These are phyloP conservation scores for Pseudogymnoascus sp. DNA, from an alignment of 2,329 filamentous ascomycete genomes.

Conservation along the genomic window DNA sequence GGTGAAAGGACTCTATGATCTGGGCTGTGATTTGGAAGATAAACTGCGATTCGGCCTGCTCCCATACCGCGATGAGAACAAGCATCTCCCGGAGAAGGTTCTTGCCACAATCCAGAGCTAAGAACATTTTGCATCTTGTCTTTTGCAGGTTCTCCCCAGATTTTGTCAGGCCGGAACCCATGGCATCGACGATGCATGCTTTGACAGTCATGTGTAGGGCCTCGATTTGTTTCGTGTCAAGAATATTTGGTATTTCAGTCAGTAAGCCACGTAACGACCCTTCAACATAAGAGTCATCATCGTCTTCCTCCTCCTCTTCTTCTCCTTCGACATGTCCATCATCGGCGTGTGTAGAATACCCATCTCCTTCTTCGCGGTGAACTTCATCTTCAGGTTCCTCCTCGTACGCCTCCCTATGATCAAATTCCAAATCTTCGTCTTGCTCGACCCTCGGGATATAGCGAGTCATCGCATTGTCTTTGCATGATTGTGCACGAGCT, in stretches of 20 bases:
- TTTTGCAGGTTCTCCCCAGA: slow-evolving; percentile 79
- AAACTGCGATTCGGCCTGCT: slow-evolving; percentile 83
- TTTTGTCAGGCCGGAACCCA: slow-evolving; percentile 58
- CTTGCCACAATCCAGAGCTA: slow-evolving; percentile 83
- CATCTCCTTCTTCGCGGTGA: slow-evolving; percentile 41
- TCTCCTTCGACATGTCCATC: slow-evolving; percentile 44
- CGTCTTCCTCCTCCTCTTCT: slow-evolving; percentile 60
- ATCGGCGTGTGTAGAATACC: slow-evolving; percentile 30
- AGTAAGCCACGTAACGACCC: slow-evolving; percentile 75
- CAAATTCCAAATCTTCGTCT: slow-evolving; percentile 11
- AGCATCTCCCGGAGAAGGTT: slow-evolving; percentile 84
- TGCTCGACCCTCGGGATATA: slow-evolving; percentile 24
- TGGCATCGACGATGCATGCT: slow-evolving; percentile 81
- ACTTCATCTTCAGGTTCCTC: slow-evolving; percentile 37
- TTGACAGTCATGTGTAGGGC: slow-evolving; percentile 96
- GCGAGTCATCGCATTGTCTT: slow-evolving; percentile 49
- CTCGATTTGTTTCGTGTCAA: slow-evolving; percentile 92
- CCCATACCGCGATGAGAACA: slow-evolving; percentile 96
- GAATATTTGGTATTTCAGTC: slow-evolving; percentile 87
- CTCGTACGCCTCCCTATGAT: slow-evolving; percentile 34
- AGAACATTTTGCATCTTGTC: slow-evolving; percentile 78
- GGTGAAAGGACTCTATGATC: slow-evolving; percentile 86
- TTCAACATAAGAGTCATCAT: slow-evolving; percentile 72
- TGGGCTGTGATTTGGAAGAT: slow-evolving; percentile 96
- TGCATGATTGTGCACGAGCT: slow-evolving; percentile 48